Evolutionary conservation across 192 early-diverging fungal species (phyloP).

Genomic region (Mortierella antarctica): DNA sequence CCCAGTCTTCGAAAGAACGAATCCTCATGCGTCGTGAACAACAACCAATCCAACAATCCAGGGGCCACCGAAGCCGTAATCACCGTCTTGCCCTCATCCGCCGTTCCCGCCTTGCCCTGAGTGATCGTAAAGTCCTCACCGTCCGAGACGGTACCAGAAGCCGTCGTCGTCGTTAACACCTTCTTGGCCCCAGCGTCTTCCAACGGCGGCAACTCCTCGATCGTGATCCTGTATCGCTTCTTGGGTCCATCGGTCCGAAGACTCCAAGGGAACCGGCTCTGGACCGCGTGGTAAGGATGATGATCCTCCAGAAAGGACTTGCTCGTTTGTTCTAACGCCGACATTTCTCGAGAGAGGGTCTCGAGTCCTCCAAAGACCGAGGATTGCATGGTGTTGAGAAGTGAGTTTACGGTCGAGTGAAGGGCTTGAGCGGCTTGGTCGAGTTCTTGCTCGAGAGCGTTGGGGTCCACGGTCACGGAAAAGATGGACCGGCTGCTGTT

Average conservation of each 20-base stretch:
- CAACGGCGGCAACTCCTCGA: conserved; percentile 37
- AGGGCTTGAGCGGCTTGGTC: conserved; percentile 41
- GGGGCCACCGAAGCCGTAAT: conserved; percentile 41
- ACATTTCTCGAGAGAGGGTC: conserved; percentile 32
- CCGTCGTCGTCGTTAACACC: background rate
- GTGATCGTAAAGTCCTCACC: conserved; percentile 41
- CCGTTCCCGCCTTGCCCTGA: conserved; percentile 38
- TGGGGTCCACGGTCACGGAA: conserved; percentile 40
- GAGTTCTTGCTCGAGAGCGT: conserved; percentile 34
- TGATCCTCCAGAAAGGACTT: conserved; percentile 21
- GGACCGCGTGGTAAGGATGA: background rate
- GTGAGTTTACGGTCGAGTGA: conserved; percentile 35
- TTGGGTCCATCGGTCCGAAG: conserved; percentile 36
- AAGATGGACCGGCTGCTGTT: conserved; percentile 23
- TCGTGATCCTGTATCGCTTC: conserved; percentile 46
- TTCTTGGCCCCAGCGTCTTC: background rate
- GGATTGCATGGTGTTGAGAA: conserved; percentile 43
- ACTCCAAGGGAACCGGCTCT: conserved; percentile 25
- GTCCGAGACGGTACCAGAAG: background rate
- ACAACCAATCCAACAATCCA: conserved; percentile 46
- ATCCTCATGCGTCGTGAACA: conserved; percentile 52
- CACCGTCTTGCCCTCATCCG: conserved; percentile 47
- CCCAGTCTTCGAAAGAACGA: conserved; percentile 47
- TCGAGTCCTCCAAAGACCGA: conserved; percentile 52
- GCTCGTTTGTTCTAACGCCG: conserved; percentile 25